These are phyloP conservation scores for Collybia sp. DNA, from an alignment of 768 basidiomycete species.

Conservation along the genomic window DNA sequence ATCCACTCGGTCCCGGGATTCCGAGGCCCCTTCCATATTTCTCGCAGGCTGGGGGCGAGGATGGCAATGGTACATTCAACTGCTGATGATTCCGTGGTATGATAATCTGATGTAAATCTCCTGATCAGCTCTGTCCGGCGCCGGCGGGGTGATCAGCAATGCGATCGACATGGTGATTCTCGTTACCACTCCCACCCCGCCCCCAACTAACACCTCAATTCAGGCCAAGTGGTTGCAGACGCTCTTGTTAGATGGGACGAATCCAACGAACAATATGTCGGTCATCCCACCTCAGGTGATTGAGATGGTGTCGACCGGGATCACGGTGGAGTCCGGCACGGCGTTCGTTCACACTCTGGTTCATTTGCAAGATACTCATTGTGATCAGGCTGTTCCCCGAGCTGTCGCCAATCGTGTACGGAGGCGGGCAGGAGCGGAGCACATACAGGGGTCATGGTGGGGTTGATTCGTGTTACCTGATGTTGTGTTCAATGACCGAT, in stretches of 20 bases:
- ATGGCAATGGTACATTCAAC: constrained; percentile 9
- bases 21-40: constrained; percentile 7
- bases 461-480: background rate
- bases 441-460: constrained; percentile 16
- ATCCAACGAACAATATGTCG: constrained; percentile 11
- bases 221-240: constrained; percentile 16
- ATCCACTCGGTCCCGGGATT: background rate
- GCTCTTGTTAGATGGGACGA: constrained; percentile 11
- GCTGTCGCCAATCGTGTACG: constrained; percentile 13
- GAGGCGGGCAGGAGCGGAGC: constrained; percentile 12
- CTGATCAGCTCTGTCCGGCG: constrained; percentile 16
- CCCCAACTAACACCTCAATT: background rate
- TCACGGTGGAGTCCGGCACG: constrained; percentile 9
- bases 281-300: constrained; percentile 14
- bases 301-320: constrained; percentile 12
- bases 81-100: background rate
- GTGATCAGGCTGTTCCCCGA: constrained; percentile 6
- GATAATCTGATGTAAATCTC: background rate
- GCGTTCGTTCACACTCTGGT: constrained; percentile 1
- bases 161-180: constrained; percentile 11
- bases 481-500: background rate
- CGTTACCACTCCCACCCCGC: background rate
- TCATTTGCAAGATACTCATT: background rate
- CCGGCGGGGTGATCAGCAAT: constrained; percentile 15
- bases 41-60: constrained; percentile 7